Conservation (phyloP, 768 basidiomycete species). For the Hebeloma cylindrosporum region DNA sequence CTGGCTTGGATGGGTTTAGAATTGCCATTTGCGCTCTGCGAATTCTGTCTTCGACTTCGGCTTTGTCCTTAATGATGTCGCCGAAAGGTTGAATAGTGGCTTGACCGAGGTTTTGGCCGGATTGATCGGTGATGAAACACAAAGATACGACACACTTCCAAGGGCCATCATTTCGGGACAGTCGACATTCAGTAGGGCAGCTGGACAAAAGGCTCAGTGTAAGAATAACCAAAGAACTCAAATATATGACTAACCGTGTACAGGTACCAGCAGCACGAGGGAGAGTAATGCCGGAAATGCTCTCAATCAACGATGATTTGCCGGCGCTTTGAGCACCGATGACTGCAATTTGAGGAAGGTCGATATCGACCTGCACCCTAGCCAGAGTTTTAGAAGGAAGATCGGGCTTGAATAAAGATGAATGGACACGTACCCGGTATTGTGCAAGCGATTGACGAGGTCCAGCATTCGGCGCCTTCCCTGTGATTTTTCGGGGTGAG, state of each 20-base stretch:
- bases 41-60: constrained; percentile 63
- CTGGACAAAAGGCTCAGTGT: constrained; percentile 26
- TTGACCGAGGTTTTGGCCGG: constrained; percentile 38
- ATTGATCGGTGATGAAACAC: constrained; percentile 41
- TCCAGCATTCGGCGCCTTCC: constrained; percentile 54
- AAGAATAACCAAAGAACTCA: neutral
- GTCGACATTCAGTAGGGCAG: constrained; percentile 58
- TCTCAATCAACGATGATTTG: constrained; percentile 76
- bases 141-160: constrained; percentile 57
- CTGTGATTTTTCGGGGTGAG: constrained; percentile 40
- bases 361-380: constrained; percentile 69
- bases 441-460: constrained; percentile 55
- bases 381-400: neutral
- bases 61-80: constrained; percentile 46
- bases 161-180: constrained; percentile 36
- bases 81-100: constrained; percentile 46
- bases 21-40: constrained; percentile 66
- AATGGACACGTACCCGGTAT: constrained; percentile 44
- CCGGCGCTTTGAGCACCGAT: constrained; percentile 74
- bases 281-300: constrained; percentile 70
- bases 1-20: constrained; percentile 49
- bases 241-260: constrained; percentile 49
- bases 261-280: constrained; percentile 76
- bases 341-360: constrained; percentile 72
- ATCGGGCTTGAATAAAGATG: neutral